phyloP scores from a whole-genome alignment of 129 eudicot species.

The Tagetes erecta region DNA sequence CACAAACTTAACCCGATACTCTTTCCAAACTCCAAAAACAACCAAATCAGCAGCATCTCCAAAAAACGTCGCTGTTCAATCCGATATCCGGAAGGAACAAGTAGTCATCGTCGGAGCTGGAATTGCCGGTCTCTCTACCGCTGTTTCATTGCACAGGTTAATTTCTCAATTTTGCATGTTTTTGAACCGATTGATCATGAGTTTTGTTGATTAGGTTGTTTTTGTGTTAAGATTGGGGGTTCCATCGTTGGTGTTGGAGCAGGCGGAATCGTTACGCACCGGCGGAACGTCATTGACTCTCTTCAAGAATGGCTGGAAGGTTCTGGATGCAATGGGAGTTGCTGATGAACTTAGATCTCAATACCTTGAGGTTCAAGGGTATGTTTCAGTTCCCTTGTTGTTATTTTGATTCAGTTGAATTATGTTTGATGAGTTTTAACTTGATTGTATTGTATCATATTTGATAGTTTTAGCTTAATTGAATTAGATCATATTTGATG shows the following conservation, averaged over 20 bases:
- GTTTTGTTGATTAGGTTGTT: conserved; percentile 17
- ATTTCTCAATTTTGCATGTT: not conserved
- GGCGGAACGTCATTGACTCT: conserved; percentile 90
- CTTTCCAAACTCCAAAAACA: conserved; percentile 19
- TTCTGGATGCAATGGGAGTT: conserved; percentile 82
- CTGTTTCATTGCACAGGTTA: conserved; percentile 81
- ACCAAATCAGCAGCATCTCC: conserved; percentile 28
- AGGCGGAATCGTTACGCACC: conserved; percentile 65
- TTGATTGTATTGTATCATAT: too few species aligned
- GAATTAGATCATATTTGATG: too few species aligned
- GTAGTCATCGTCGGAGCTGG: conserved; percentile 89
- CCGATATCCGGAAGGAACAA: conserved; percentile 50
- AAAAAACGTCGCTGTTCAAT: conserved; percentile 24
- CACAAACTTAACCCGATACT: not conserved
- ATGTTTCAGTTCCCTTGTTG: not conserved
- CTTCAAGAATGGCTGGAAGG: conserved; percentile 94
- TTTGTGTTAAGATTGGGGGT: conserved; percentile 60
- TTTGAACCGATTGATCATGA: not conserved
- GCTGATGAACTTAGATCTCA: conserved; percentile 69
- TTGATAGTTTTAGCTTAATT: too few species aligned
- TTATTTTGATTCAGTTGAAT: too few species aligned
- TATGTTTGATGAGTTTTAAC: too few species aligned
- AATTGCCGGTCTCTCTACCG: conserved; percentile 87
- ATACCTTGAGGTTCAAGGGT: conserved; percentile 92
- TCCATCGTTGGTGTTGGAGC: conserved; percentile 74